phyloP scores from a whole-genome alignment of 2,329 filamentous ascomycete genomes.

The Ramichloridium luteum region DNA sequence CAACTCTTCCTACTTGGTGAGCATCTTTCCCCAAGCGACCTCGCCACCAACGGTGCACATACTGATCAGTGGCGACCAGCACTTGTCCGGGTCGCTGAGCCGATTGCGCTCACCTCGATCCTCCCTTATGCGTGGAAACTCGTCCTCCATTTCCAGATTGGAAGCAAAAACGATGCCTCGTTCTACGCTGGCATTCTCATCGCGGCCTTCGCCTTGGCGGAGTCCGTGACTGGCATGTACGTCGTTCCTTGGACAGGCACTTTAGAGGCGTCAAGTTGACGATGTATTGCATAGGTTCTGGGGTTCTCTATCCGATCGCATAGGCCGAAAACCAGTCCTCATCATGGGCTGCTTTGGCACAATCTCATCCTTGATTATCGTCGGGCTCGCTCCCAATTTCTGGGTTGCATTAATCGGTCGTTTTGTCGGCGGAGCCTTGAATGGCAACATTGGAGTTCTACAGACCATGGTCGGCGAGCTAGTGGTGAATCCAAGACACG shows the following conservation, averaged over 20 bases:
- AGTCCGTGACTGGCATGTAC: constrained; percentile 67
- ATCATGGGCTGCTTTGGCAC: constrained; percentile 72
- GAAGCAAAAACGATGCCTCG: constrained; percentile 61
- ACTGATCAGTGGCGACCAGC: constrained; percentile 39
- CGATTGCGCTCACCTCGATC: constrained; percentile 84
- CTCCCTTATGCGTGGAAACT: constrained; percentile 85
- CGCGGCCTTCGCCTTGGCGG: constrained; percentile 70
- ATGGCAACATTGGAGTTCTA: constrained; percentile 67
- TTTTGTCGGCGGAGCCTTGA: constrained; percentile 67
- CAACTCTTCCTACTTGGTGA: constrained; percentile 78
- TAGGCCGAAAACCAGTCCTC: constrained; percentile 76
- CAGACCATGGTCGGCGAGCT: constrained; percentile 89
- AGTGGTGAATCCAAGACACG: constrained; percentile 70
- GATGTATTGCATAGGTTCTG: constrained; percentile 42
- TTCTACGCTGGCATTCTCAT: constrained; percentile 83
- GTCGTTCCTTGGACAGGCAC: constrained; percentile 7
- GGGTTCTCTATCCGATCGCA: constrained; percentile 68
- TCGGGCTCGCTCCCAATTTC: constrained; percentile 72
- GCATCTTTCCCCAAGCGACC: constrained; percentile 17
- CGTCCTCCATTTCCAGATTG: constrained; percentile 63
- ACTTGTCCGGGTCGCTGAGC: constrained; percentile 84
- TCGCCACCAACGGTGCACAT: constrained; percentile 2
- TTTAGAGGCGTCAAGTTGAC: background rate
- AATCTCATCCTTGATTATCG: constrained; percentile 67
- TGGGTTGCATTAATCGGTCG: constrained; percentile 70